phyloP scores from a whole-genome alignment of 1,284 basidiomycete species.

The Leccinum huronense region DNA sequence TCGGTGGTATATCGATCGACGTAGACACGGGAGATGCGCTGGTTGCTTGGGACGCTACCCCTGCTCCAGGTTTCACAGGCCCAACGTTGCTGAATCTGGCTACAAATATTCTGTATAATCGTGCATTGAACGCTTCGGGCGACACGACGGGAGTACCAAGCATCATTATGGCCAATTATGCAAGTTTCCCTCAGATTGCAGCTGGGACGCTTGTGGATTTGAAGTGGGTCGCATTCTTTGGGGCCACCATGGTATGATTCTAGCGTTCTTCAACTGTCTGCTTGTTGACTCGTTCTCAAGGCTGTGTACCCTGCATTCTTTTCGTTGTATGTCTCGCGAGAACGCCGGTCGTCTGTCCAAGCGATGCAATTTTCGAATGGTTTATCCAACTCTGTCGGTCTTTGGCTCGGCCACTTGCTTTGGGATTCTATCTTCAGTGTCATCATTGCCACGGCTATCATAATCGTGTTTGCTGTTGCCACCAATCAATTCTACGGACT shows the following conservation, averaged over 20 bases:
- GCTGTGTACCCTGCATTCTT: constrained; percentile 80
- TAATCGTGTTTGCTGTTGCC: constrained; percentile 57
- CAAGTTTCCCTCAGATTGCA: constrained; percentile 52
- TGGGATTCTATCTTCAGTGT: constrained; percentile 68
- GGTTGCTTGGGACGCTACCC: constrained; percentile 62
- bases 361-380: constrained; percentile 82
- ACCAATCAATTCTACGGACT: constrained; percentile 68
- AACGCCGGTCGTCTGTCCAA: constrained; percentile 66
- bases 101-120: constrained; percentile 64
- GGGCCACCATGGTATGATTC: constrained; percentile 58
- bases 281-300: constrained; percentile 34
- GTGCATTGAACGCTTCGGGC: constrained; percentile 51
- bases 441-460: constrained; percentile 58
- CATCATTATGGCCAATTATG: constrained; percentile 56
- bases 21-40: constrained; percentile 44
- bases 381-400: constrained; percentile 63
- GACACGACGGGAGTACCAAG: constrained; percentile 37
- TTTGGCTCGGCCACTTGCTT: constrained; percentile 79
- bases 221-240: constrained; percentile 69
- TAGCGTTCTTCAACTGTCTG: background rate
- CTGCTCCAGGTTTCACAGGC: constrained; percentile 53
- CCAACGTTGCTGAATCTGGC: constrained; percentile 64
- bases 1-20: constrained; percentile 65
- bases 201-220: constrained; percentile 58
- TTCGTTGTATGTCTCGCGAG: constrained; percentile 69